These are phyloP conservation scores for Cryptosporidium xiaoi DNA, from an alignment of 169 alveolate genomes.

Conservation along the genomic window DNA sequence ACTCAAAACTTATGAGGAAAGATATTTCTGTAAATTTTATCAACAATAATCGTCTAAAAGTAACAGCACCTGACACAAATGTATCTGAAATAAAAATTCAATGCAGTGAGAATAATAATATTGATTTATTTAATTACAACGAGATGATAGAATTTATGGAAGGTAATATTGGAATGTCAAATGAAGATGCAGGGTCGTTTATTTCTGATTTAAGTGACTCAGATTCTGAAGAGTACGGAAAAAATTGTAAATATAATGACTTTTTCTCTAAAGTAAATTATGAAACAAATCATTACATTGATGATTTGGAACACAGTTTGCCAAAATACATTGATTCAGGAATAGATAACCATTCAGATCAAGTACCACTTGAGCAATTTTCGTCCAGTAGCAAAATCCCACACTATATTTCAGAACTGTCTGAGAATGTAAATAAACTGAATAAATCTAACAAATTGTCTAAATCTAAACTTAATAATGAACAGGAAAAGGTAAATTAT, in stretches of 20 bases:
- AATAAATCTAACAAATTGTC: neutral
- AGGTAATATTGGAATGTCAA: neutral
- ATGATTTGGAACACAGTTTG: neutral
- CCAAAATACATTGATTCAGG: neutral
- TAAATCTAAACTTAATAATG: neutral
- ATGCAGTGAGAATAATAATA: neutral
- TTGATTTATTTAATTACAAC: constrained; percentile 51
- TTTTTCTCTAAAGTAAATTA: neutral
- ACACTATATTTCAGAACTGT: neutral
- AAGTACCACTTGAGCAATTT: neutral
- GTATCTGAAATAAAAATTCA: neutral
- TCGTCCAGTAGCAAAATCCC: neutral
- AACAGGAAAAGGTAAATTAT: constrained; percentile 13
- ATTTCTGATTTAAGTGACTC: constrained; percentile 16
- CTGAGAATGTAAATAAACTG: neutral
- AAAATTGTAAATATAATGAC: constrained; percentile 33
- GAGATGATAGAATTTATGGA: constrained; percentile 44
- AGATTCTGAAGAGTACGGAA: neutral
- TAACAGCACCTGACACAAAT: neutral
- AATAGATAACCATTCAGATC: neutral
- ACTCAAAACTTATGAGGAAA: neutral
- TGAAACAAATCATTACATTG: neutral
- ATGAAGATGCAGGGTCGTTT: neutral
- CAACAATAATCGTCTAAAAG: neutral
- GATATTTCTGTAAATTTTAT: constrained; percentile 19